phyloP scores from a whole-genome alignment of 768 basidiomycete species.

The button mushroom (Agaricus bisporus) region DNA sequence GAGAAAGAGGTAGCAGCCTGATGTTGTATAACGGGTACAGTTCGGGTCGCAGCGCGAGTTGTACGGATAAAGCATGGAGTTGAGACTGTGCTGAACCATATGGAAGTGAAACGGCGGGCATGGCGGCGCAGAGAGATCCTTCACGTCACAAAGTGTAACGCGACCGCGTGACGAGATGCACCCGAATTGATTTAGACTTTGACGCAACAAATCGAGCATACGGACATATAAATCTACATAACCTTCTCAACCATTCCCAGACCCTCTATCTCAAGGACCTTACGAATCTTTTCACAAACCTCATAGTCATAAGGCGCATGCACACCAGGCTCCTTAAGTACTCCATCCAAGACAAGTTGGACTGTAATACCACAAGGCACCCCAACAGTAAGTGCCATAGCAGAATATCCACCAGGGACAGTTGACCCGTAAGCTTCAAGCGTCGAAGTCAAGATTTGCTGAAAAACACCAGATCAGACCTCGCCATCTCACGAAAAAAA shows the following conservation, averaged over 20 bases:
- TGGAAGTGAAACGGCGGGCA: no score
- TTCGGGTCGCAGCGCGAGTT: conserved; percentile 66
- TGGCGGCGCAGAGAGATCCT: not conserved
- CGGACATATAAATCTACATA: conserved; percentile 34
- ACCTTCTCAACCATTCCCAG: conserved; percentile 66
- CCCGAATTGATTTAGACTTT: no score
- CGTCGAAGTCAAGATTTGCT: conserved; percentile 88
- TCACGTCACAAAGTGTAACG: not conserved
- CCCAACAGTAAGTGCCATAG: conserved; percentile 91
- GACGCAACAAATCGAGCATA: no score
- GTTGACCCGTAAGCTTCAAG: conserved; percentile 84
- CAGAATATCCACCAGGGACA: conserved; percentile 57
- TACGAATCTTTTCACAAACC: conserved; percentile 71
- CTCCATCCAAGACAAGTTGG: conserved; percentile 87
- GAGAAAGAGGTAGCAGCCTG: conserved; percentile 63
- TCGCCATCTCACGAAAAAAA: not conserved
- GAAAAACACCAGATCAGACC: not conserved
- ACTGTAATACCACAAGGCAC: conserved; percentile 92
- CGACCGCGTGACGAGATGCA: no score
- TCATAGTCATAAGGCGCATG: conserved; percentile 84
- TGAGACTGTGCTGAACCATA: conserved; percentile 21
- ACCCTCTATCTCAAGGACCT: conserved; percentile 66
- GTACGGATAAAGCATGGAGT: conserved; percentile 51
- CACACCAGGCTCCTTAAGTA: conserved; percentile 71
- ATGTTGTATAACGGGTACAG: conserved; percentile 59